These are phyloP conservation scores for Fraxinus paxiana DNA, from an alignment of 305 asterid species.

Conservation along the genomic window DNA sequence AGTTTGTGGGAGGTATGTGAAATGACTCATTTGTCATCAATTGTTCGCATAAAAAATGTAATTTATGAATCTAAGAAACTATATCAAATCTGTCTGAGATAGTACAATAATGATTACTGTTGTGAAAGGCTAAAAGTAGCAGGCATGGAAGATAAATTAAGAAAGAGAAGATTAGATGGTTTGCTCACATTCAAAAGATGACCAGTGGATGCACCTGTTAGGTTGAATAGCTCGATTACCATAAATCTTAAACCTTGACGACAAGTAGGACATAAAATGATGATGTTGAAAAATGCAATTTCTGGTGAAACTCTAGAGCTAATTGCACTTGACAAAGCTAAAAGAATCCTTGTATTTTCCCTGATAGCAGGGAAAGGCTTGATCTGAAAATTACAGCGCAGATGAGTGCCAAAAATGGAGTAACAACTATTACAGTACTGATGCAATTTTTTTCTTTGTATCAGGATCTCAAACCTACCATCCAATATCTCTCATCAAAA, in stretches of 20 bases:
- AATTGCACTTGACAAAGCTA: neutral
- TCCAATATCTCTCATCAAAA: conserved; percentile 66
- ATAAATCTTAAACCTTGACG: neutral
- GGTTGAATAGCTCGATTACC: neutral
- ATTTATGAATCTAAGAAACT: conserved; percentile 2
- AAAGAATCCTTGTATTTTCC: neutral
- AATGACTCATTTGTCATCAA: conserved; percentile 3
- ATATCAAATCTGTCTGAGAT: neutral
- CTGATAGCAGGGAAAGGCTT: neutral
- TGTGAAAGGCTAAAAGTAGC: conserved; percentile 1
- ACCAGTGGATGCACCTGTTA: neutral
- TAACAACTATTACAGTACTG: conserved; percentile 5
- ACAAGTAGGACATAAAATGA: neutral
- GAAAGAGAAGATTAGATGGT: neutral
- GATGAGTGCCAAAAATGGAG: conserved; percentile 1
- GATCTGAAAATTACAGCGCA: neutral
- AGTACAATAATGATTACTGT: neutral
- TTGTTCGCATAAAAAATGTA: neutral
- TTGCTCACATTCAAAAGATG: neutral
- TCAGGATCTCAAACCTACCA: conserved; percentile 74
- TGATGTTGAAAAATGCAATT: neutral
- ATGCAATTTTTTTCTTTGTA: conserved; percentile 19
- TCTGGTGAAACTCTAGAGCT: neutral
- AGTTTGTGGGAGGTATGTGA: conserved; percentile 85
- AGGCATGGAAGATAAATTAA: neutral